A percentile compares a stretch with the other conserved stretches of the same genome.
Conservation (phyloP, 306 rosid species). For the Citrullus amarus region DNA sequence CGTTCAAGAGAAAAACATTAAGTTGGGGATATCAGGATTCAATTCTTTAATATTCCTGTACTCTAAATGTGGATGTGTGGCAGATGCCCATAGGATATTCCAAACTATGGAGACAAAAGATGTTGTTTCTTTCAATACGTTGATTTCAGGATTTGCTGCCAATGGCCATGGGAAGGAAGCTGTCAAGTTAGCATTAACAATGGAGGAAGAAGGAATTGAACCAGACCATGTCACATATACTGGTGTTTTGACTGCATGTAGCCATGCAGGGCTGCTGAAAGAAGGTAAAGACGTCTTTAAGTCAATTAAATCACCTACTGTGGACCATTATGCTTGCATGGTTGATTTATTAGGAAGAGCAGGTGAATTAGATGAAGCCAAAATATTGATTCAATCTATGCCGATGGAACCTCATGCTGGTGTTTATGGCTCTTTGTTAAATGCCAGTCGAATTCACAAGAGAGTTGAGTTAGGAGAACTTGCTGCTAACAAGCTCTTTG, state of each 20-base stretch:
- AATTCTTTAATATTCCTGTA: slow-evolving; percentile 56
- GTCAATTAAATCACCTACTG: slow-evolving; percentile 43
- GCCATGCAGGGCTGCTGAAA: slow-evolving; percentile 47
- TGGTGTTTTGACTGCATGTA: slow-evolving; percentile 48
- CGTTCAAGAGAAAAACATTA: slow-evolving; percentile 27
- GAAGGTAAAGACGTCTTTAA: slow-evolving; percentile 45
- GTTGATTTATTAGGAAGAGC: slow-evolving; percentile 53
- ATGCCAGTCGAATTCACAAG: slow-evolving; percentile 49
- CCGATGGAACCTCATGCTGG: slow-evolving; percentile 56
- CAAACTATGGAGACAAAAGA: slow-evolving; percentile 38
- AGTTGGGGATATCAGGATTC: slow-evolving; percentile 34
- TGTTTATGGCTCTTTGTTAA: slow-evolving; percentile 53
- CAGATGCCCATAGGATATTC: slow-evolving; percentile 35
- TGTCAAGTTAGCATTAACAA: slow-evolving; percentile 28
- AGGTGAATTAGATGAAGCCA: slow-evolving; percentile 54
- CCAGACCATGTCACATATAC: slow-evolving; percentile 47
- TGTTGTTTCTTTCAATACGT: slow-evolving; percentile 47
- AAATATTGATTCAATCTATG: slow-evolving; percentile 38
- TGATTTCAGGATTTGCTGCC: slow-evolving; percentile 54
- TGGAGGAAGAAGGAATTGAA: slow-evolving; percentile 42
- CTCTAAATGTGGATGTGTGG: slow-evolving; percentile 53
- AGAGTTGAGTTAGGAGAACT: slow-evolving; percentile 42
- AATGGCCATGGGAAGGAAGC: slow-evolving; percentile 53
- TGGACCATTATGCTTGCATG: slow-evolving; percentile 61
- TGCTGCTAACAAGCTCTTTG: slow-evolving; percentile 46